Evolutionary conservation across 2,329 filamentous ascomycete species (phyloP), one percentile per base, ranked within the genome.

Genomic region (Boeremia lycopersici): DNA sequence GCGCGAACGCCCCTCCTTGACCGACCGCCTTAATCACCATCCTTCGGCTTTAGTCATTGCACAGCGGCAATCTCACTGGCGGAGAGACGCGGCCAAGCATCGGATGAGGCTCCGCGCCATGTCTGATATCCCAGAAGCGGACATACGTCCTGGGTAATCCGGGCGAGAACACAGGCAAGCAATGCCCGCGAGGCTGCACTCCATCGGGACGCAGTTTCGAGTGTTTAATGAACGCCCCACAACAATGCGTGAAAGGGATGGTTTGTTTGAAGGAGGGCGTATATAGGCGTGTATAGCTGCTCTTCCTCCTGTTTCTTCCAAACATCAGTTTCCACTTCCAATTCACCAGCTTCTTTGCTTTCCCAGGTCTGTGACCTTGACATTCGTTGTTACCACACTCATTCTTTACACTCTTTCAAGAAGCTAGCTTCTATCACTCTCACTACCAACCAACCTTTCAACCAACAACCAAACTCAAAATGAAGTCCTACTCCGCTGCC

Each of bases 401-500:
- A 62, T 69, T 73, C 65, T 63, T 66, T 62, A 64, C 61, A 56
- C 52, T 62, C 63, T 63, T 71, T 61, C 43, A 49, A 59, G 64
- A 72, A 70, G 68, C 70, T 68, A 73, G 66, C 48, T 67, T 71
- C 72, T 67, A 42, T 54, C 62, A 53, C 60, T 56, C 59, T 63
- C 65, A 57, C 63, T 65, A 56, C 60, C 54, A 60, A 44, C 52
- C 19, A 56, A 48, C 49, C 45, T 59, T 35, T 53, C 54, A 51
- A 40, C 40, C 28, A 31, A 48, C 58, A 56, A 44, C 53, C 46
- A 53, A 53, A 42, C 48, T 49, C 69, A 77, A 63, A 60, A 79
- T 78, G 78, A 78, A 79, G 72, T 72, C 74, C 45, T 69, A 74
- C 64, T 68, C 74, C 47, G 65, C 78, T 58, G 71, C 76, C 54